These are phyloP conservation scores for Pseudognaphalium luteoalbum DNA, from an alignment of 129 eudicot species.

Conservation along the genomic window DNA sequence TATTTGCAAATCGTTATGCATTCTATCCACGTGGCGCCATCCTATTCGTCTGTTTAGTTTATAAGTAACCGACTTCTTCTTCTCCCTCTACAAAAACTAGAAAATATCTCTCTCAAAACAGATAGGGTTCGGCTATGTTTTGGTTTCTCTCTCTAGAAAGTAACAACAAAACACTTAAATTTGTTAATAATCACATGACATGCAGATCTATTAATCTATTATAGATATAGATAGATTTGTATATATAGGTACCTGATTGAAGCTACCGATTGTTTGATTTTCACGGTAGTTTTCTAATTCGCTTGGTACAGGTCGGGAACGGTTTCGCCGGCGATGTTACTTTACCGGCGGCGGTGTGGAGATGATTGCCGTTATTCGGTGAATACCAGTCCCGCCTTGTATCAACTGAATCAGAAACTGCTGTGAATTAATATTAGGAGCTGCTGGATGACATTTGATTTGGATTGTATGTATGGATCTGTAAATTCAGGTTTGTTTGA, in stretches of 20 bases:
- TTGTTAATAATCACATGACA: neutral
- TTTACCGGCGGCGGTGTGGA: neutral
- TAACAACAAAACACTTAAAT: neutral
- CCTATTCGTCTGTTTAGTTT: slow-evolving; percentile 33
- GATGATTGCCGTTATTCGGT: slow-evolving; percentile 18
- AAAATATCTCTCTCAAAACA: neutral
- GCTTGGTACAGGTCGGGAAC: slow-evolving; percentile 99
- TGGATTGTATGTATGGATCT: slow-evolving; percentile 28
- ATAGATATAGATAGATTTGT: neutral
- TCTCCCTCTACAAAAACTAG: neutral
- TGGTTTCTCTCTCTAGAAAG: neutral
- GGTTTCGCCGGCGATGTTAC: slow-evolving; percentile 39
- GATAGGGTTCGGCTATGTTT: neutral
- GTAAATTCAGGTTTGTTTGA: slow-evolving; percentile 32
- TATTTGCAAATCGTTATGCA: neutral
- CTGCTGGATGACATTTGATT: slow-evolving; percentile 11
- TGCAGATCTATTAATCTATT: neutral
- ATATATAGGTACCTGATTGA: neutral
- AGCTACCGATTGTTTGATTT: neutral
- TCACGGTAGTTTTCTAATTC: slow-evolving; percentile 75
- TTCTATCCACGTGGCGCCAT: slow-evolving; percentile 34
- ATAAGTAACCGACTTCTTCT: slow-evolving; percentile 35
- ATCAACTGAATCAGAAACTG: slow-evolving; percentile 74
- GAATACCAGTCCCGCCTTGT: slow-evolving; percentile 67
- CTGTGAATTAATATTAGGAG: slow-evolving; percentile 32